Evolutionary conservation across 169 alveolate species (phyloP).

Genomic region (Eimeria mitis): DNA sequence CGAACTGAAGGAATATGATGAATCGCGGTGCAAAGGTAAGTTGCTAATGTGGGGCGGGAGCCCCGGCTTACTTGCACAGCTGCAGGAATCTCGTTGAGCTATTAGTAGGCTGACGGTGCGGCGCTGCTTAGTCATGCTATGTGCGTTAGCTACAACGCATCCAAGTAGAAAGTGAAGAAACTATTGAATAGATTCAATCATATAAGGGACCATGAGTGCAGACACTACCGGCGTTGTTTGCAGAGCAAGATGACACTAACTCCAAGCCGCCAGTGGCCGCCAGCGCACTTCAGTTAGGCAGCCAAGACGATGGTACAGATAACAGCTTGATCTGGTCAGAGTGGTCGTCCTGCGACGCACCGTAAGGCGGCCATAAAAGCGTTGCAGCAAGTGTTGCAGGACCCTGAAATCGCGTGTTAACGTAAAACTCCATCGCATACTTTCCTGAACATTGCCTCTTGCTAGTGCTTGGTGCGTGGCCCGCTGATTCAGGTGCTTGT

Average conservation of each 20-base stretch:
- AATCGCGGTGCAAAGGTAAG: slow-evolving; percentile 45
- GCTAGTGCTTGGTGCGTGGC: background rate
- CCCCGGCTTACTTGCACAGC: background rate
- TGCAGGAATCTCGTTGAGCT: background rate
- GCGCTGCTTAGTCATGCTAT: background rate
- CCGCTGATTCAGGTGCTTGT: slow-evolving; percentile 9
- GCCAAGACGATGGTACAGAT: background rate
- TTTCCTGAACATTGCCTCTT: background rate
- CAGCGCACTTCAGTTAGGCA: slow-evolving; percentile 58
- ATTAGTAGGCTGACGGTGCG: background rate
- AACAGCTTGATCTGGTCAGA: slow-evolving; percentile 20
- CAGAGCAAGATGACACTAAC: background rate
- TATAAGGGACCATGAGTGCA: background rate
- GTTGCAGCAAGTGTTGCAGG: background rate
- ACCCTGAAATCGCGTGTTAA: background rate
- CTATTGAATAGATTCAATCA: background rate
- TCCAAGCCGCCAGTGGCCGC: background rate
- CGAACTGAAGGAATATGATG: slow-evolving; percentile 44
- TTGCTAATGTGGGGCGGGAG: background rate
- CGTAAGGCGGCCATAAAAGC: slow-evolving; percentile 35
- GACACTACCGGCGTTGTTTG: background rate
- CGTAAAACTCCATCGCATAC: background rate
- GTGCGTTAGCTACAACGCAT: background rate
- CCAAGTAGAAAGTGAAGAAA: background rate
- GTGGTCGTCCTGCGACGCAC: slow-evolving; percentile 68